Percentiles rank a stretch among this genome's conserved stretches.
These are phyloP conservation scores for Priceomyces carsonii DNA, from an alignment of 805 yeast genomes.

Conservation along the genomic window DNA sequence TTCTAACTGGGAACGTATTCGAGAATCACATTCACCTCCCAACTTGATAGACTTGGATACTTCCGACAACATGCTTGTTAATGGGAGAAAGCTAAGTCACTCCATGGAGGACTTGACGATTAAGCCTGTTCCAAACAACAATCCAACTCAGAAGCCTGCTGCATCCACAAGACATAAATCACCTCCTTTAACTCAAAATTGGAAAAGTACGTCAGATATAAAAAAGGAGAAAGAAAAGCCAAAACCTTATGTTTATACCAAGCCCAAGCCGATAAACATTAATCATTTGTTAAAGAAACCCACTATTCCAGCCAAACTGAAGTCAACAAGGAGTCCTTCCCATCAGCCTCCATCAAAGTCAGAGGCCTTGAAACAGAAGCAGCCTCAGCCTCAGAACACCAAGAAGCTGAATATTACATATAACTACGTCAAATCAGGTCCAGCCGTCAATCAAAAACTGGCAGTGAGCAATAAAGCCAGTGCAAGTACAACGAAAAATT, in stretches of 20 bases:
- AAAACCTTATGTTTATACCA: conserved; percentile 32
- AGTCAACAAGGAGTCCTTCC: conserved; percentile 1
- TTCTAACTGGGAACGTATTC: conserved; percentile 28
- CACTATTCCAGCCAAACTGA: conserved; percentile 1
- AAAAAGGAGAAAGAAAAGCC: conserved; percentile 8
- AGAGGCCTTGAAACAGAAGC: conserved; percentile 4
- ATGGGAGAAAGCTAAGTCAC: conserved; percentile 9
- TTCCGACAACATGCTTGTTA: conserved; percentile 10
- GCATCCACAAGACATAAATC: conserved; percentile 17
- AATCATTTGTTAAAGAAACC: conserved; percentile 29
- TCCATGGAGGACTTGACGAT: conserved; percentile 25
- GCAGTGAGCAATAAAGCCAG: conserved; percentile 4
- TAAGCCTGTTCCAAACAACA: conserved; percentile 9
- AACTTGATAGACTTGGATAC: conserved; percentile 67
- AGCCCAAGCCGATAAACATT: conserved; percentile 42
- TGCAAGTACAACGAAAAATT: conserved; percentile 2
- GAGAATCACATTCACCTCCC: conserved; percentile 27
- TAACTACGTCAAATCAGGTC: conserved; percentile 22
- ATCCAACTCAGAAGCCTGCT: conserved; percentile 10
- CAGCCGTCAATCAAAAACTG: background rate
- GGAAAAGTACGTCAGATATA: conserved; percentile 26
- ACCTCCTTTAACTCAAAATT: conserved; percentile 13
- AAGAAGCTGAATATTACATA: conserved; percentile 33
- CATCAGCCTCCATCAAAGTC: conserved; percentile 5
- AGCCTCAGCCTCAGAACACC: conserved; percentile 7